Conservation (phyloP, 345 rosid genomes). For the Psidium friedrichsthalianum region DNA sequence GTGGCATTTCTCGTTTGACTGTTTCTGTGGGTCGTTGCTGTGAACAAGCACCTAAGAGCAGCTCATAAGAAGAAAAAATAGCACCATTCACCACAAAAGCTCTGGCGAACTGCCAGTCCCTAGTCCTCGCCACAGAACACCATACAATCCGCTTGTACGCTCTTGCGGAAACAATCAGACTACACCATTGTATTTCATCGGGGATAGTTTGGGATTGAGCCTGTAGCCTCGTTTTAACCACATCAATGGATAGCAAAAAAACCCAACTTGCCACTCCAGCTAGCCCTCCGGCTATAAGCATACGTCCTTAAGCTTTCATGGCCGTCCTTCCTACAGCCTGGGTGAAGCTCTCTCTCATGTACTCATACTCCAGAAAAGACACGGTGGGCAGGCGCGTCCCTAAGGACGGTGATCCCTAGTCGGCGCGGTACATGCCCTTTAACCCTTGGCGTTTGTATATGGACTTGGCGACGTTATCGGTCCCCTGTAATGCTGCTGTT, state of each 20-base stretch:
- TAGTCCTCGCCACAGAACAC: constrained; percentile 83
- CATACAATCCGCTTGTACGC: constrained; percentile 60
- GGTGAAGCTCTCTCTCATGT: constrained; percentile 68
- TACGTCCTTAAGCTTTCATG: constrained; percentile 59
- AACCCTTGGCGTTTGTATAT: constrained; percentile 50
- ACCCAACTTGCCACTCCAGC: constrained; percentile 97
- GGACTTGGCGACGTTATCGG: constrained; percentile 55
- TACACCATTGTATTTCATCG: constrained; percentile 43
- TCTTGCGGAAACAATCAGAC: constrained; percentile 59
- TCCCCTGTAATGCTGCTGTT: constrained; percentile 15
- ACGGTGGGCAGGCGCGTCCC: constrained; percentile 87
- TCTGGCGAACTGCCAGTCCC: constrained; percentile 93
- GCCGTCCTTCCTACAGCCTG: constrained; percentile 75
- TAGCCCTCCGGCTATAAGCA: constrained; percentile 74
- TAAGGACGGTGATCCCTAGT: constrained; percentile 47
- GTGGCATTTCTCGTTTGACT: constrained; percentile 26
- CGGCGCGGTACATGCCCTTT: constrained; percentile 68
- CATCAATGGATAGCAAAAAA: constrained; percentile 78
- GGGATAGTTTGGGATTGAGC: constrained; percentile 41
- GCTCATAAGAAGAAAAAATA: constrained; percentile 76
- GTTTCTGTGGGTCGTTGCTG: constrained; percentile 14
- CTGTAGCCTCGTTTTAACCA: constrained; percentile 65
- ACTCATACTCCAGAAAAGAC: constrained; percentile 90
- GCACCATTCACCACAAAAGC: constrained; percentile 97
- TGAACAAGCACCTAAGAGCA: constrained; percentile 73